A percentile compares a stretch with the other conserved stretches of the same genome.
Evolutionary conservation across 169 alveolate species (phyloP).

Genomic region (Eimeria sp.): DNA sequence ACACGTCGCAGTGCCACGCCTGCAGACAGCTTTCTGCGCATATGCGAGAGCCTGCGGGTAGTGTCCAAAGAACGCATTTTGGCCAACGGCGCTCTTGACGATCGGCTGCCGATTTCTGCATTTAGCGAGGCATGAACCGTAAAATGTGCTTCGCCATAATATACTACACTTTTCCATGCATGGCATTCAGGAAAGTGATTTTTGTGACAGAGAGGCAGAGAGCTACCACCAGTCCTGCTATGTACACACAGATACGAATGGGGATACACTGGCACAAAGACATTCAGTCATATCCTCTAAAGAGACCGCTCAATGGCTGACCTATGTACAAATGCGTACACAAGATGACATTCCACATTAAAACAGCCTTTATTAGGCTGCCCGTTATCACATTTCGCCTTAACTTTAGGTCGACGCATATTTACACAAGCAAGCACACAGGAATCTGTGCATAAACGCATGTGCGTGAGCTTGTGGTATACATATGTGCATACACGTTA

Average conservation of each 20-base stretch:
- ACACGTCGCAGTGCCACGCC: constrained; percentile 83
- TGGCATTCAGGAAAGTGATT: not conserved
- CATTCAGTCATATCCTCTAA: not conserved
- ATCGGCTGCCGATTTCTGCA: not conserved
- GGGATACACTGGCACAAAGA: not conserved
- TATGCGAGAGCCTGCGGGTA: constrained; percentile 61
- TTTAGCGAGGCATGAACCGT: not conserved
- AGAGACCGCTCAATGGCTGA: not conserved
- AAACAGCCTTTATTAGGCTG: not conserved
- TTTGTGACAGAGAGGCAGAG: not conserved
- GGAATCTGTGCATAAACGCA: not conserved
- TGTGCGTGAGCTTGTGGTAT: not conserved
- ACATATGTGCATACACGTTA: not conserved
- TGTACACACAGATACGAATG: not conserved
- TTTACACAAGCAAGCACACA: not conserved
- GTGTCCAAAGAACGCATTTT: not conserved
- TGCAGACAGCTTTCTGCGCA: constrained; percentile 76
- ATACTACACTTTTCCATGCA: not conserved
- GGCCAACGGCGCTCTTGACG: not conserved
- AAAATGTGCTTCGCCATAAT: not conserved
- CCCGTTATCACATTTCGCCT: not conserved
- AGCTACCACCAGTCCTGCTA: not conserved
- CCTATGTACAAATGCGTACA: not conserved
- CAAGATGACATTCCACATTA: not conserved
- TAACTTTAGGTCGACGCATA: not conserved